Base-by-base conservation (phyloP, 305 asterid genomes). In the Fraxinus ornus region DNA sequence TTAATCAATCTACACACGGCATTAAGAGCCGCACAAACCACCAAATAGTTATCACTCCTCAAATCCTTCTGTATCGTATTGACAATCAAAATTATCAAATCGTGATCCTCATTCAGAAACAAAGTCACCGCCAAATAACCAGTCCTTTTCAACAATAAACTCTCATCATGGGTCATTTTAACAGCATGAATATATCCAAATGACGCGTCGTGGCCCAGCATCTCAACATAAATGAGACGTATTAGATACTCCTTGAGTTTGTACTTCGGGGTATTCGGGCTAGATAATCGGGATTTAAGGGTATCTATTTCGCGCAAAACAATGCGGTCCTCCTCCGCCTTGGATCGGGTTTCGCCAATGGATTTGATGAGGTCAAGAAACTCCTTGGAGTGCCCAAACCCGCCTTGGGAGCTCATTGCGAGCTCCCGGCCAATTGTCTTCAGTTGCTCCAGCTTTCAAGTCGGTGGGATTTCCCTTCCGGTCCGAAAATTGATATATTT, bases 1-100 rank as follows among this genome's bases (percentile, higher is more conserved):
- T 92, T 93, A 81, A 96, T 96, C 95, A 96, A 90, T 88, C 85
- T 91, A 86, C 99, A 96, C 8, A 93, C 97, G 60, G 97, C 99
- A 84, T 92, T 92, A 88, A 96, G 81, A 1, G 99, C 99, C 0
- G 98, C 93, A 24, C 93, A 92, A 84, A 94, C 98, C 79, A 94
- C 97, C 90, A 96, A 85, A 85, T 83, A 96, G 68, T 96, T 96
- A 84, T 94, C 98, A 37, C 98, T 94, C 86, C 91, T 96, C 93
- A 96, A 87, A 88, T 96, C 98, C 93, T 96, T 96, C 93, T 96
- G 99, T 55, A 96, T 96, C 75, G 99, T 94, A 86, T 96, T 96
- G n/a, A 96, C 98, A 41, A 94, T 96, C 91, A 96, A 75, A 36
- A 96, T 96, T 74, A 96, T 96, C 91, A 96, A 89, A 85, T 96